Base-by-base conservation (phyloP, 164 flowering plant species). In the Aristolochia fimbriata region DNA sequence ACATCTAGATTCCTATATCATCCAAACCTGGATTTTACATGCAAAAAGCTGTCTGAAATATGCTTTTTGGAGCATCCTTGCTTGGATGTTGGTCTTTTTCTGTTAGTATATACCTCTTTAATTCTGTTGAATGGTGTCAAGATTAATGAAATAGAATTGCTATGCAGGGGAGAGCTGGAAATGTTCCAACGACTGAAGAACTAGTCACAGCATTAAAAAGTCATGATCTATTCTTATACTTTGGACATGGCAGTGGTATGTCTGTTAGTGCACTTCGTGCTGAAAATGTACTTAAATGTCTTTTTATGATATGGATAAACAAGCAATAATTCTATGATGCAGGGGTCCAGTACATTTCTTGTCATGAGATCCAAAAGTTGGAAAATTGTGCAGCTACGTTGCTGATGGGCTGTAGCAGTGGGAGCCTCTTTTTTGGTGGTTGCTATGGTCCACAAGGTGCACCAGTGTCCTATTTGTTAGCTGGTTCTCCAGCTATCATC, bases 181-280 rank as follows among this genome's bases (percentile, higher is more conserved):
- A 61, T 47, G 80, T 78, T 52, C 99, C 99, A 15, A 68, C 89
- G 49, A 59, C 75, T 49, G 83, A 83, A 70, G 96, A 94, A 66
- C 67, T 91, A 75, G 62, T 77, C 47, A 60, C 41, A 41, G 96
- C 90, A 31, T 78, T 94, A 70, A 73, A 80, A 73, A 77, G 51
- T 62, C 97, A 84, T 65, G 96, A 94, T 63, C 88, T 94, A 50
- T 94, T 85, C 63, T 68, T 91, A 57, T 94, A 94, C 72, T 76
- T 91, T 37, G 99, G 99, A 37, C 99, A 94, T 80, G 99, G 97
- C 72, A 86, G 95, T 72, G 99, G 99, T 94, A 86, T 23, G 83
- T 47, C 55, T 60, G 50, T 17, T 24, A 45, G 25, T 15, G 27
- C 31, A 14, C 31, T 55, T 55, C 15, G 15, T 17, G 15, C 47